Conservation (phyloP, 495 filamentous ascomycete species). For the Hypoxylon fuscum region DNA sequence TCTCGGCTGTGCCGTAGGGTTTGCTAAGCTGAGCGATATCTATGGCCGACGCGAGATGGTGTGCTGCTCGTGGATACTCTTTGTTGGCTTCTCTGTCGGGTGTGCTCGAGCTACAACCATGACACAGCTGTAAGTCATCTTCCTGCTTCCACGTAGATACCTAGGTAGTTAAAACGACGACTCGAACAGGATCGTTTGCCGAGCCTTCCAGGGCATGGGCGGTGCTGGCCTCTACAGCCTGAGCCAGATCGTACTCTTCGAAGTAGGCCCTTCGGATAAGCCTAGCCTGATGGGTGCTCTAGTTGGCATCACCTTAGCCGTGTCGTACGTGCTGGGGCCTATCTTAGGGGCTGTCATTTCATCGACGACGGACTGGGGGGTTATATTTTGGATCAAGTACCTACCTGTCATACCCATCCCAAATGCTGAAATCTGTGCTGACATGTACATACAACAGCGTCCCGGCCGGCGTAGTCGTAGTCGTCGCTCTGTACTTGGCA, state of each 20-base stretch:
- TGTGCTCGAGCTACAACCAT: conserved; percentile 63
- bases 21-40: conserved; percentile 69
- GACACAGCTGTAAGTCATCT: conserved; percentile 59
- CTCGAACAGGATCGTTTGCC: conserved; percentile 61
- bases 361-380: conserved; percentile 69
- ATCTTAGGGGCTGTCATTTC: conserved; percentile 75
- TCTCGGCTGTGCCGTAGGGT: conserved; percentile 66
- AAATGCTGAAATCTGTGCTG: conserved; percentile 14
- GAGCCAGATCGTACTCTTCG: conserved; percentile 62
- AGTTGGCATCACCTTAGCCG: conserved; percentile 54
- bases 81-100: conserved; percentile 64
- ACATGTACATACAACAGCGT: conserved; percentile 46
- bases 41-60: conserved; percentile 63
- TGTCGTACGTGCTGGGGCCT: conserved; percentile 66
- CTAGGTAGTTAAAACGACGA: conserved; percentile 2
- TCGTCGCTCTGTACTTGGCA: conserved; percentile 66
- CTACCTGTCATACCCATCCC: neutral
- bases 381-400: conserved; percentile 77
- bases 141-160: neutral
- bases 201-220: conserved; percentile 70
- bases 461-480: conserved; percentile 64
- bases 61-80: conserved; percentile 59
- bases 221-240: conserved; percentile 67
- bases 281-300: conserved; percentile 55
- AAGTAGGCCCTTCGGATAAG: conserved; percentile 61